phyloP scores from a whole-genome alignment of 768 basidiomycete species.

The Tylopilus intermedius region DNA sequence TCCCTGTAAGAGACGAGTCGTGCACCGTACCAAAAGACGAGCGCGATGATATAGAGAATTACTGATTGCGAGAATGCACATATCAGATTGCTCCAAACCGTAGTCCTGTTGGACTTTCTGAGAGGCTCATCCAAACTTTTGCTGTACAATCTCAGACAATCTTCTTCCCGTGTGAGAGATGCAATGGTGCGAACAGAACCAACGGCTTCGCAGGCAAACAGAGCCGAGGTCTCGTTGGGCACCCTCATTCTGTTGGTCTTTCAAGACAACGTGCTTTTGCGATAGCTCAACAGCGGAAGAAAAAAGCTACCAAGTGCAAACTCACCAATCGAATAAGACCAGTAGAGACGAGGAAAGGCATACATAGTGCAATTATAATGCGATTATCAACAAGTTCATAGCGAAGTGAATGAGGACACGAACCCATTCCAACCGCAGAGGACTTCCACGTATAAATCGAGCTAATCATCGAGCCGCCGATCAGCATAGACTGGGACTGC shows the following conservation, averaged over 20 bases:
- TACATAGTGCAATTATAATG: slow-evolving; percentile 42
- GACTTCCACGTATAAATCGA: slow-evolving; percentile 73
- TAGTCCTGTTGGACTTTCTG: too few species aligned
- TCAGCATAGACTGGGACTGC: slow-evolving; percentile 66
- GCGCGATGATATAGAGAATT: too few species aligned
- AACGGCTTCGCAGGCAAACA: slow-evolving; percentile 88
- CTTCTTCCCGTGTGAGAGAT: slow-evolving; percentile 78
- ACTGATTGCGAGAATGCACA: too few species aligned
- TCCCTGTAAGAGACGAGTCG: slow-evolving; percentile 39
- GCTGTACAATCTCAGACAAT: slow-evolving; percentile 63
- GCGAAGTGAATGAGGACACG: neutral
- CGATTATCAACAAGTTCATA: neutral
- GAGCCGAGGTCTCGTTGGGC: slow-evolving; percentile 75
- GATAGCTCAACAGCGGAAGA: slow-evolving; percentile 3
- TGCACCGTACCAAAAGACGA: too few species aligned
- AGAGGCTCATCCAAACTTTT: slow-evolving; percentile 44
- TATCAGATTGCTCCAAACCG: too few species aligned
- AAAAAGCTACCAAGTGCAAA: neutral
- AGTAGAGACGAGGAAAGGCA: slow-evolving; percentile 59
- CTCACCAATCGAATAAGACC: slow-evolving; percentile 81
- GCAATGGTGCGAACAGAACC: slow-evolving; percentile 89
- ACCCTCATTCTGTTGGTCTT: slow-evolving; percentile 77
- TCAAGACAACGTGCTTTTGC: slow-evolving; percentile 69
- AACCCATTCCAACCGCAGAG: slow-evolving; percentile 62
- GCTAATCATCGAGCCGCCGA: slow-evolving; percentile 72